Conservation (phyloP, 1,284 basidiomycete genomes). For the Amylostereum chailletii region DNA sequence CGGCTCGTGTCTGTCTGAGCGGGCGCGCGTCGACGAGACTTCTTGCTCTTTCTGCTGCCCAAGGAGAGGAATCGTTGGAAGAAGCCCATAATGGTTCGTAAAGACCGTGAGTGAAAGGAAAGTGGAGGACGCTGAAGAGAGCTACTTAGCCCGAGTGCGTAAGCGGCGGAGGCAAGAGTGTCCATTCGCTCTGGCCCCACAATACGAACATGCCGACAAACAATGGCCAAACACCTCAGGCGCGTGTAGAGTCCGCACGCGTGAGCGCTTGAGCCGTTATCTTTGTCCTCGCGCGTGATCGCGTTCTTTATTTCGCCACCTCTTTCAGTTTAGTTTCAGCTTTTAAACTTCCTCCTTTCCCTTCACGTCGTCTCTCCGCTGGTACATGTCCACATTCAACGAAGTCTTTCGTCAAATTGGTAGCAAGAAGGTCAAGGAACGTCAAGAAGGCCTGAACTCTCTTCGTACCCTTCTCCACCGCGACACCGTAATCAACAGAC, state of each 20-base stretch:
- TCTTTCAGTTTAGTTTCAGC: too few species aligned
- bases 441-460: slow-evolving; percentile 54
- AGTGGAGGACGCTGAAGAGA: slow-evolving; percentile 1
- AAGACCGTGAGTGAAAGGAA: slow-evolving; percentile 2
- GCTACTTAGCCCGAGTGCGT: not conserved
- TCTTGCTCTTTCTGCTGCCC: slow-evolving; percentile 54
- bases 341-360: too few species aligned
- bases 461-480: slow-evolving; percentile 58
- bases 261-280: too few species aligned
- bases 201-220: slow-evolving; percentile 2
- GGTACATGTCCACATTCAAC: slow-evolving; percentile 31
- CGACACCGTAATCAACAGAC: slow-evolving; percentile 37
- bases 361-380: too few species aligned
- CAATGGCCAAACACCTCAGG: not conserved
- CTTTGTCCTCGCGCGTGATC: too few species aligned
- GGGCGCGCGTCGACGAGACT: slow-evolving; percentile 19
- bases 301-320: too few species aligned
- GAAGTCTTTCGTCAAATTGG: slow-evolving; percentile 44
- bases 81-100: slow-evolving; percentile 44
- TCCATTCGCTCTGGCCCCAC: not conserved
- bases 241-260: not conserved
- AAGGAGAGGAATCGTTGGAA: slow-evolving; percentile 66
- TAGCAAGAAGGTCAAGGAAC: slow-evolving; percentile 65
- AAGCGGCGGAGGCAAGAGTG: not conserved
- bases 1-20: slow-evolving; percentile 6